phyloP scores from a whole-genome alignment of 345 rosid species.

The Gossypium raimondii region DNA sequence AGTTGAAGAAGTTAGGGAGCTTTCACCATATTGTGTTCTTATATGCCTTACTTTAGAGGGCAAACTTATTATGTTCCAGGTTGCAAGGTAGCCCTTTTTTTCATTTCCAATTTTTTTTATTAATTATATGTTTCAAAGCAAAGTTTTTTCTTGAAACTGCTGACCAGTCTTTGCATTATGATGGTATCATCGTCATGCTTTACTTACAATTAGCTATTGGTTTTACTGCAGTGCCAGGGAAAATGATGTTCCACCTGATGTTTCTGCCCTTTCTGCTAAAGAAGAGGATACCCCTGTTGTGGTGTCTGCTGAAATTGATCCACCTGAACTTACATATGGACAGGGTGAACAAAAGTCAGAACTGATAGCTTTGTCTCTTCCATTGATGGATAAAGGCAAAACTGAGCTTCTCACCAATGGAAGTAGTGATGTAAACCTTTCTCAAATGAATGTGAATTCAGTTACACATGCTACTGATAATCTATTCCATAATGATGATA shows the following conservation, averaged over 20 bases:
- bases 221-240: conserved; percentile 47
- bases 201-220: conserved; percentile 10
- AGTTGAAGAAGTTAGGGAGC: conserved; percentile 64
- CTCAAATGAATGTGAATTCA: conserved; percentile 27
- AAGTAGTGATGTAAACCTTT: conserved; percentile 26
- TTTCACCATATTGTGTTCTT: conserved; percentile 65
- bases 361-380: conserved; percentile 19
- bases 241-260: conserved; percentile 31
- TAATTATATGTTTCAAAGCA: neutral
- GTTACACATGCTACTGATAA: conserved; percentile 22
- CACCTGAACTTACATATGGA: conserved; percentile 32
- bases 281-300: conserved; percentile 43
- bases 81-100: conserved; percentile 58
- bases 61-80: conserved; percentile 69
- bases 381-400: conserved; percentile 20
- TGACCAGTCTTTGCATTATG: neutral
- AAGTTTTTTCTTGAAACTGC: neutral
- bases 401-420: conserved; percentile 15
- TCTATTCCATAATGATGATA: conserved; percentile 8
- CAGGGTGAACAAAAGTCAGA: conserved; percentile 26
- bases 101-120: neutral
- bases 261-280: conserved; percentile 41
- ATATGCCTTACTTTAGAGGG: conserved; percentile 89
- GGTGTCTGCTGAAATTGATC: conserved; percentile 24
- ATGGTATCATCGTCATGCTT: conserved; percentile 4